phyloP scores from a whole-genome alignment of 441 rosid species.

The Bruguiera hainesii region DNA sequence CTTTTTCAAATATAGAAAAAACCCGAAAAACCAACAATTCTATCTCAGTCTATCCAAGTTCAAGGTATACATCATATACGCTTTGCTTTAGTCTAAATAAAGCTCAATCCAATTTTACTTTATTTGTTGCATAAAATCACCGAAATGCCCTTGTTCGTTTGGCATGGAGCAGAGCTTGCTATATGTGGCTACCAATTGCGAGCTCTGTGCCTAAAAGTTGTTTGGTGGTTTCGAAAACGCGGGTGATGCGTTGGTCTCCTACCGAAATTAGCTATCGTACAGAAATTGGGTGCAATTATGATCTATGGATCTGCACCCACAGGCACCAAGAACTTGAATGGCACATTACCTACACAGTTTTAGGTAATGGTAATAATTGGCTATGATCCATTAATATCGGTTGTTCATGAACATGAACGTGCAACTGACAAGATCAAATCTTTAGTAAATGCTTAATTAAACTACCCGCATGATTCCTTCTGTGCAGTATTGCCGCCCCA shows the following conservation, averaged over 20 bases:
- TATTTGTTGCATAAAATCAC: background rate
- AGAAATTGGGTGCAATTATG: background rate
- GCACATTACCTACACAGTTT: background rate
- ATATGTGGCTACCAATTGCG: background rate
- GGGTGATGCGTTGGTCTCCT: background rate
- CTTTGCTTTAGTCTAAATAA: slow-evolving; percentile 19
- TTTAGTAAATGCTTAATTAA: background rate
- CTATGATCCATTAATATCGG: background rate
- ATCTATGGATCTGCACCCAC: background rate
- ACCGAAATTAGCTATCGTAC: background rate
- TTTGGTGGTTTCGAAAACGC: background rate
- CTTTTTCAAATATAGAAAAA: background rate
- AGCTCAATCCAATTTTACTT: background rate
- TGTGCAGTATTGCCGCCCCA: slow-evolving; percentile 58
- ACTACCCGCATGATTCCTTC: background rate
- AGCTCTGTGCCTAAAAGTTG: background rate
- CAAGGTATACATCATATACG: background rate
- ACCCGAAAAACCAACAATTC: background rate
- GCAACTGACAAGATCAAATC: background rate
- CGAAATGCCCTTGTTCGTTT: background rate
- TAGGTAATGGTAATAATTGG: background rate
- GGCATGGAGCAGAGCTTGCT: background rate
- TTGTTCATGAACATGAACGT: background rate
- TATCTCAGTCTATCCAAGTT: background rate
- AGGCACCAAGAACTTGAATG: no score